These are phyloP conservation scores for Dillenia suffruticosa DNA, from an alignment of 164 flowering plant species.

Conservation along the genomic window DNA sequence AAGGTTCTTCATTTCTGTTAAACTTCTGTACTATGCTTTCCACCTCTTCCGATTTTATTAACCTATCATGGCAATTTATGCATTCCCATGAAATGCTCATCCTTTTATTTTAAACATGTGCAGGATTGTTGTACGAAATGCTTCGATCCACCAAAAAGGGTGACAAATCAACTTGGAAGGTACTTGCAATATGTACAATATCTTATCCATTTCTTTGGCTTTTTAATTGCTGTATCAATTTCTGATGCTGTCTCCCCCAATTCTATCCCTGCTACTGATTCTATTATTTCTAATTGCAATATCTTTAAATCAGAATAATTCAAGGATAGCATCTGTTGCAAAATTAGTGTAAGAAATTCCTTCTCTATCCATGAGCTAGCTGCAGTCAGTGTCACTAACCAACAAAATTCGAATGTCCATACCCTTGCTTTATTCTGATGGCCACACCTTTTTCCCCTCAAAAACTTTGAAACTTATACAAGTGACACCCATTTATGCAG, in stretches of 20 bases:
- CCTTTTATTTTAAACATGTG: constrained; percentile 4
- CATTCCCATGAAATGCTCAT: background rate
- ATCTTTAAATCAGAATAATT: background rate
- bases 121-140: constrained; percentile 91
- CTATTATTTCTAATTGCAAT: background rate
- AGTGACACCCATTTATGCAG: no score
- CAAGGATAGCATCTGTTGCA: background rate
- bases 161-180: constrained; percentile 95
- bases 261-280: no score
- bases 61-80: background rate
- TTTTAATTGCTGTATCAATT: background rate
- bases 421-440: no score
- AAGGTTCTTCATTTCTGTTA: background rate
- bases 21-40: background rate
- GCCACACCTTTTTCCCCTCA: no score
- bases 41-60: background rate
- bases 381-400: no score
- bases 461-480: no score
- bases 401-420: no score
- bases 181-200: constrained; percentile 17
- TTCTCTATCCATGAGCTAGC: background rate
- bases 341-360: background rate
- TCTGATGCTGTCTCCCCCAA: background rate
- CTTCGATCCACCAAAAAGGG: constrained; percentile 77
- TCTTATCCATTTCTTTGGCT: background rate